Conservation (phyloP, 2,329 filamentous ascomycete genomes). For the Onygenales sp. region DNA sequence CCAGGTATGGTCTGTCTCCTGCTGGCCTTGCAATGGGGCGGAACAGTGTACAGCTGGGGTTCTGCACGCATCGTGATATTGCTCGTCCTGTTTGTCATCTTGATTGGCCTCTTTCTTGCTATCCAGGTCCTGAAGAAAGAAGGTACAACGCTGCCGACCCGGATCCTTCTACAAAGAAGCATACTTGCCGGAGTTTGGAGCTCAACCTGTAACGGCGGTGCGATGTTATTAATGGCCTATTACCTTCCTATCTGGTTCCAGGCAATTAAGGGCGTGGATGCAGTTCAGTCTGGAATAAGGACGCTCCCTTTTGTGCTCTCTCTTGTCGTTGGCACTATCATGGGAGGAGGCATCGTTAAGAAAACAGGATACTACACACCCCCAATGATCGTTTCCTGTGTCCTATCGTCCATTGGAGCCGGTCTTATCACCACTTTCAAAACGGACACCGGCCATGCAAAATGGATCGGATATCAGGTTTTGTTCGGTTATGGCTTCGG, state of each 20-base stretch:
- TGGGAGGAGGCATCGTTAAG: slow-evolving; percentile 9
- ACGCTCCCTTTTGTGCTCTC: slow-evolving; percentile 29
- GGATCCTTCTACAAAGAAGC: slow-evolving; percentile 24
- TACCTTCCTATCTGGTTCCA: slow-evolving; percentile 32
- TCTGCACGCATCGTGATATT: slow-evolving; percentile 21
- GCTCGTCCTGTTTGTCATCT: slow-evolving; percentile 19
- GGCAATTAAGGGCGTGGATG: slow-evolving; percentile 30
- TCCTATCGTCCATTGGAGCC: slow-evolving; percentile 18
- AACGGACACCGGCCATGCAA: slow-evolving; percentile 12
- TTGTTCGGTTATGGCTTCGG: slow-evolving; percentile 17
- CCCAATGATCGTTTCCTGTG: slow-evolving; percentile 13
- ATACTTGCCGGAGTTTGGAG: neutral
- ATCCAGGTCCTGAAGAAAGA: slow-evolving; percentile 18
- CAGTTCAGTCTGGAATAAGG: slow-evolving; percentile 26
- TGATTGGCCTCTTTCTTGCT: slow-evolving; percentile 14
- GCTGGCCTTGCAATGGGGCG: slow-evolving; percentile 52
- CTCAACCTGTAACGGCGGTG: neutral
- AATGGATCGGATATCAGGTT: slow-evolving; percentile 20
- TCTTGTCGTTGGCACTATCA: slow-evolving; percentile 15
- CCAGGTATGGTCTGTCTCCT: slow-evolving; percentile 51
- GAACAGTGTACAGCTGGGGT: slow-evolving; percentile 19
- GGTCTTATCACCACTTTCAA: slow-evolving; percentile 22
- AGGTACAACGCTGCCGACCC: slow-evolving; percentile 20
- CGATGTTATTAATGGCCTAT: slow-evolving; percentile 14
- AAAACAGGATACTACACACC: slow-evolving; percentile 16